phyloP scores from a whole-genome alignment of 202 grass and related monocot genomes.

The Panicum virgatum region DNA sequence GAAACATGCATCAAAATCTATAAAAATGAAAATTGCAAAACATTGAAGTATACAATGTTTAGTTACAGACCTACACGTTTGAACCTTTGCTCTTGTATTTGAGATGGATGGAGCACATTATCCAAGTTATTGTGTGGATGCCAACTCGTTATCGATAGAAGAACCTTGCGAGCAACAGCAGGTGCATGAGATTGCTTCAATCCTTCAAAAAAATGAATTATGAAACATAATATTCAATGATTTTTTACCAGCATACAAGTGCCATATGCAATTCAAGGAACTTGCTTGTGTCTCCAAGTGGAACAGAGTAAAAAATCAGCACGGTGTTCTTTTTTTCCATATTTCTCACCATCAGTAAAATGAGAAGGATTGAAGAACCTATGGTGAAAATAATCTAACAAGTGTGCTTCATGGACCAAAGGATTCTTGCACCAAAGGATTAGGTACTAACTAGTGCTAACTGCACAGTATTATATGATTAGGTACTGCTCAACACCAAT shows the following conservation, averaged over 20 bases:
- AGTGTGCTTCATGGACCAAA: not conserved
- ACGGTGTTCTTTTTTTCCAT: not conserved
- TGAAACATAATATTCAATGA: constrained; percentile 23
- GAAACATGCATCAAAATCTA: not conserved
- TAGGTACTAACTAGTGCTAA: too few species aligned
- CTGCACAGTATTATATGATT: not conserved
- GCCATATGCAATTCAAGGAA: not conserved
- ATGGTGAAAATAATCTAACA: not conserved
- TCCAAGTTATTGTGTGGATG: constrained; percentile 35
- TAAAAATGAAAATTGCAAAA: constrained; percentile 10
- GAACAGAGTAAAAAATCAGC: not conserved
- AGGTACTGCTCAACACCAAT: constrained; percentile 19
- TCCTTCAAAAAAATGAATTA: constrained; percentile 34
- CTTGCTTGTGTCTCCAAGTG: not conserved
- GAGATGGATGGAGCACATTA: constrained; percentile 31
- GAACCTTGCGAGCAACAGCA: constrained; percentile 41
- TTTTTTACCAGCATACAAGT: constrained; percentile 29
- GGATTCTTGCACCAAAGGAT: too few species aligned
- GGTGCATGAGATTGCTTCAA: constrained; percentile 42
- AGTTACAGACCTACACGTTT: constrained; percentile 38
- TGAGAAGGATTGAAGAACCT: not conserved
- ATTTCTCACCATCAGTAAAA: constrained; percentile 1
- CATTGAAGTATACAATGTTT: not conserved
- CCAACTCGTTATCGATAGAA: constrained; percentile 43
- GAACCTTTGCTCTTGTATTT: constrained; percentile 31